Conservation (phyloP, 1,284 basidiomycete species). For the Ustilago vetiveriae region DNA sequence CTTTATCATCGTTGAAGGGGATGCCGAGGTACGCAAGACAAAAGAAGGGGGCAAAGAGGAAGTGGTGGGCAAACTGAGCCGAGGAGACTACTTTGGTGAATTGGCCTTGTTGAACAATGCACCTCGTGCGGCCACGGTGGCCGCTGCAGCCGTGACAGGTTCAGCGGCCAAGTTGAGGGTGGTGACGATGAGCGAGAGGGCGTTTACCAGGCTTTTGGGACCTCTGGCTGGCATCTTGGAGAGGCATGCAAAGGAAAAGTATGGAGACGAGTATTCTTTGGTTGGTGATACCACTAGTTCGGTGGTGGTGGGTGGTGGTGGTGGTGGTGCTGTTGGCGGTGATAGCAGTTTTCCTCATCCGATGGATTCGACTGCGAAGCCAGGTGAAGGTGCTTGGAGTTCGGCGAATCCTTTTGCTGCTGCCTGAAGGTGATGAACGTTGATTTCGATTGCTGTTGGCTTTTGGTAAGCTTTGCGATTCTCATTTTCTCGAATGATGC, state of each 20-base stretch:
- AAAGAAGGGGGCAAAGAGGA: constrained; percentile 70
- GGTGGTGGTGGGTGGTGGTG: background rate
- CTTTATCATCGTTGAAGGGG: constrained; percentile 94
- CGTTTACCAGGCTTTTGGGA: constrained; percentile 92
- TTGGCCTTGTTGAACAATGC: constrained; percentile 83
- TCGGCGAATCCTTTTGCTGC: constrained; percentile 43
- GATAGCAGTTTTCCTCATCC: constrained; percentile 22
- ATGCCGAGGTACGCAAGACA: constrained; percentile 84
- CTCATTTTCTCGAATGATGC: too few species aligned
- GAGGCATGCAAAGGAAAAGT: constrained; percentile 73
- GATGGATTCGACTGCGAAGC: constrained; percentile 40
- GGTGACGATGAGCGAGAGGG: constrained; percentile 89
- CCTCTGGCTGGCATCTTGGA: constrained; percentile 89
- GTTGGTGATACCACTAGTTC: background rate
- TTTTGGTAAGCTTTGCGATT: too few species aligned
- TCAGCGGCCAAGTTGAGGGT: constrained; percentile 71
- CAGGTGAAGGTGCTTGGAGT: constrained; percentile 42
- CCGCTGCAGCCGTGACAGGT: constrained; percentile 72
- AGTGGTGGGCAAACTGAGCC: constrained; percentile 77
- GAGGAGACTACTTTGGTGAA: constrained; percentile 98
- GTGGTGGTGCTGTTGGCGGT: constrained; percentile 1
- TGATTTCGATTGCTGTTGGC: too few species aligned
- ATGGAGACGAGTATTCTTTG: constrained; percentile 41
- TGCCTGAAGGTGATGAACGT: constrained; percentile 2
- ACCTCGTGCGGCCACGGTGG: constrained; percentile 91